Base-by-base conservation (phyloP, 1,284 basidiomycete species). In the Fistulinella cinereoalba region DNA sequence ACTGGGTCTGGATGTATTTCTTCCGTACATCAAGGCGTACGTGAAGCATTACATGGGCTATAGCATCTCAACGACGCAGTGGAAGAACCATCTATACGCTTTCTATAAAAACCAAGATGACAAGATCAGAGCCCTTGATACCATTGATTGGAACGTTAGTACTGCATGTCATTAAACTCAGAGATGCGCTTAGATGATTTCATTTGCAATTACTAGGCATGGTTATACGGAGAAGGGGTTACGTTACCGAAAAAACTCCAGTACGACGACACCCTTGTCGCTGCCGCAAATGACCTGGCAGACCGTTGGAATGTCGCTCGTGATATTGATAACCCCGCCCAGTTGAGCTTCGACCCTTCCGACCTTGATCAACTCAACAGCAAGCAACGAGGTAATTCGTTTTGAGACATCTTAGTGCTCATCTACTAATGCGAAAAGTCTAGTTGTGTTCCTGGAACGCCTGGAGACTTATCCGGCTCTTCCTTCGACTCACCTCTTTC, bases 11-110 rank as follows among this genome's bases (percentile, higher is more conserved):
- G 83, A 96, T 39, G 80, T 79, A 15, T 88, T 94, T 70, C 65
- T 91, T 21, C 90, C 90, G 0, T 96, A 95, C 55, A 76, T 89
- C 42, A 79, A 75, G 55, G 81, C 88, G 57, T 94, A 94, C 64
- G 87, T 95, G 47, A 76, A 78, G 47, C 84, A 83, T 0, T 92
- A 84, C 65, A 80, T 79, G 53, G 88, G 92, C n/a, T 83, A 84
- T 57, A 89, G 90, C 51, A 92, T 98, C 63, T 88, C 86, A 9
- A 97, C 94, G 0, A 74, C 81, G 24, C 80, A 96, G 57, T 99
- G 94, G 93, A 87, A 88, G 58, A 71, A 76, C 7, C 94, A 98
- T 63, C 71, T 99, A 19, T 94, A 88, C 56, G 67, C 68, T n/a
- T 97, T 87, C 66, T 98, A 83, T 67, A 70, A 73, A 56, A 71